phyloP scores from a whole-genome alignment of 2,329 filamentous ascomycete genomes.

The Colletotrichum salicis region DNA sequence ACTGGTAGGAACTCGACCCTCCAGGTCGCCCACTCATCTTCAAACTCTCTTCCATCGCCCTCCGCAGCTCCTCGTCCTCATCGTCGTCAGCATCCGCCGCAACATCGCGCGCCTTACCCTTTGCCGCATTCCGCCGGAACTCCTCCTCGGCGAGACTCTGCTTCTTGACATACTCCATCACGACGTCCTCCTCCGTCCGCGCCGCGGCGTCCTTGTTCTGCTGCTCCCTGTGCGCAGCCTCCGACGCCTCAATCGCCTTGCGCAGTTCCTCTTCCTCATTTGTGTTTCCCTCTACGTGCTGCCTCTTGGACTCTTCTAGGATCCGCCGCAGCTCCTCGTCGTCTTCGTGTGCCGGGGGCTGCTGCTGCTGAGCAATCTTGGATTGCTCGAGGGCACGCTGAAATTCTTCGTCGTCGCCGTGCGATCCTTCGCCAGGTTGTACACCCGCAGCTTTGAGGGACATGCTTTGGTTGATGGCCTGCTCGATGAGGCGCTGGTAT shows the following conservation, averaged over 20 bases:
- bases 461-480: slow-evolving; percentile 66
- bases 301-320: slow-evolving; percentile 52
- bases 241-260: slow-evolving; percentile 59
- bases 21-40: slow-evolving; percentile 47
- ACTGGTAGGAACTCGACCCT: slow-evolving; percentile 24
- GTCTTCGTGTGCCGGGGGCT: slow-evolving; percentile 33
- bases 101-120: slow-evolving; percentile 47
- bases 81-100: slow-evolving; percentile 46
- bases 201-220: slow-evolving; percentile 52
- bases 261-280: slow-evolving; percentile 56
- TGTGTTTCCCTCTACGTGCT: slow-evolving; percentile 37
- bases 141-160: slow-evolving; percentile 79
- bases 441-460: slow-evolving; percentile 38
- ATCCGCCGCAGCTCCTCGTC: slow-evolving; percentile 52
- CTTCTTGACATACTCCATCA: slow-evolving; percentile 81
- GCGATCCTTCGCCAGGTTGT: slow-evolving; percentile 38
- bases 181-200: slow-evolving; percentile 75
- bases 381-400: slow-evolving; percentile 54
- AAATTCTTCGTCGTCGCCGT: slow-evolving; percentile 50
- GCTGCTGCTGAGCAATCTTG: slow-evolving; percentile 35
- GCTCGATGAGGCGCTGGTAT: slow-evolving; percentile 66
- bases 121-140: slow-evolving; percentile 48
- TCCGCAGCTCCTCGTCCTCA: slow-evolving; percentile 66
- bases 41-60: slow-evolving; percentile 67
- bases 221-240: slow-evolving; percentile 56